Base-by-base conservation (phyloP, 345 rosid species). In the Lenwebbia sp. region DNA sequence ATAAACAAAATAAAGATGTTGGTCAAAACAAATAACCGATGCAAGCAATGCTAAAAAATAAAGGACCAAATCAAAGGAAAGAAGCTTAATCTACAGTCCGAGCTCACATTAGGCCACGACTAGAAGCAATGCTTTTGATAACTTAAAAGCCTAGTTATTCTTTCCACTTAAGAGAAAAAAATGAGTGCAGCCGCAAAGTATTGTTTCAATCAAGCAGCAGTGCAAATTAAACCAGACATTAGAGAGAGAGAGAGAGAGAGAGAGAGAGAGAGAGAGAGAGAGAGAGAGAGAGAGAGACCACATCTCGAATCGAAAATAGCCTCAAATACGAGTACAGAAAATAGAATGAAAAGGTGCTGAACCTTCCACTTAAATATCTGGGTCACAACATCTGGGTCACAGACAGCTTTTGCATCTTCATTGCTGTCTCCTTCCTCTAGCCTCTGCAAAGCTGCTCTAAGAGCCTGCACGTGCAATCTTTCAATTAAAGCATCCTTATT, bases 311-410 rank as follows among this genome's bases (percentile, higher is more conserved):
- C 9, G 81, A 70, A 70, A 70, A 70, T 70, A 82, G 17, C 84
- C 23, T 82, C 54, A 82, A 52, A 82, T 17, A n/a, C 7, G 8
- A 28, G 3, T 4, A 54, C 53, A 65, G 22, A 83, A 50, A 85
- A 28, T 75, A 49, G 56, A 37, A 70, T 70, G 81, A 23, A 81
- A 83, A 86, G 44, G 81, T 44, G 58, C 5, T 60, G 86, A 88
- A 97, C 99, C 99, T 96, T 93, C 99, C 99, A 97, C 91, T 88
- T 94, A 88, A 88, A 85, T 60, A 97, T 84, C 92, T 96, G 98
- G 89, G 82, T 85, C 86, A 96, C 88, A 91, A 92, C 89, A 74
- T 89, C 94, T 60, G 96, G 97, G 86, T 88, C 96, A 92, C 99
- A 97, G 89, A 97, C 95, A 88, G 96, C 95, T 90, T 91, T 91